Evolutionary conservation across 306 rosid genomes (phyloP).

Genomic region (Trifolium subterraneum): DNA sequence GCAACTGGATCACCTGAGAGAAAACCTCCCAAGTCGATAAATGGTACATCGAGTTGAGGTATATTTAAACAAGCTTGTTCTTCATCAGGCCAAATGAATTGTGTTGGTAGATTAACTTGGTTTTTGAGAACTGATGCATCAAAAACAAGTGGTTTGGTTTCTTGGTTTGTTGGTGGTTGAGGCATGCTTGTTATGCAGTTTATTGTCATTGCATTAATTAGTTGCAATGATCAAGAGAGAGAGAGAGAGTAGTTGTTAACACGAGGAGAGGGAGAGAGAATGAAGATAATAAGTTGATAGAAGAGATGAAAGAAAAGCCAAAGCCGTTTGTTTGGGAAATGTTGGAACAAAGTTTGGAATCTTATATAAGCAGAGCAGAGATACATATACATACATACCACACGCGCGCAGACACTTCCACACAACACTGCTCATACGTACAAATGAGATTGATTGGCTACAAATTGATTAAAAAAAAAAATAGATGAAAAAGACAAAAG

Average conservation of each 20-base stretch:
- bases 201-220: slow-evolving; percentile 67
- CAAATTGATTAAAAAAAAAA: too few species aligned
- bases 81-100: slow-evolving; percentile 91
- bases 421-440: not conserved
- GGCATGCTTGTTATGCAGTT: slow-evolving; percentile 60
- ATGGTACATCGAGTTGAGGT: slow-evolving; percentile 68
- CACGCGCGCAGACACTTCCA: slow-evolving; percentile 22
- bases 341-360: slow-evolving; percentile 66
- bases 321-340: slow-evolving; percentile 70
- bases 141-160: slow-evolving; percentile 56
- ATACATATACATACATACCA: not conserved
- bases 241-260: not conserved
- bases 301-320: slow-evolving; percentile 81
- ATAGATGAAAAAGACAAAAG: too few species aligned
- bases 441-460: too few species aligned
- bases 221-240: not conserved
- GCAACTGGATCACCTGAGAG: slow-evolving; percentile 69
- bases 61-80: slow-evolving; percentile 59
- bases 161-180: slow-evolving; percentile 47
- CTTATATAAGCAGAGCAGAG: slow-evolving; percentile 55
- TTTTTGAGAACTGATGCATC: slow-evolving; percentile 69
- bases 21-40: slow-evolving; percentile 69
- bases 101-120: slow-evolving; percentile 61
- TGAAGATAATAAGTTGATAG: slow-evolving; percentile 51
- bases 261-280: slow-evolving; percentile 29